These are phyloP conservation scores for Fusarium veterinarium DNA, from an alignment of 2,329 filamentous ascomycete species.

Conservation along the genomic window DNA sequence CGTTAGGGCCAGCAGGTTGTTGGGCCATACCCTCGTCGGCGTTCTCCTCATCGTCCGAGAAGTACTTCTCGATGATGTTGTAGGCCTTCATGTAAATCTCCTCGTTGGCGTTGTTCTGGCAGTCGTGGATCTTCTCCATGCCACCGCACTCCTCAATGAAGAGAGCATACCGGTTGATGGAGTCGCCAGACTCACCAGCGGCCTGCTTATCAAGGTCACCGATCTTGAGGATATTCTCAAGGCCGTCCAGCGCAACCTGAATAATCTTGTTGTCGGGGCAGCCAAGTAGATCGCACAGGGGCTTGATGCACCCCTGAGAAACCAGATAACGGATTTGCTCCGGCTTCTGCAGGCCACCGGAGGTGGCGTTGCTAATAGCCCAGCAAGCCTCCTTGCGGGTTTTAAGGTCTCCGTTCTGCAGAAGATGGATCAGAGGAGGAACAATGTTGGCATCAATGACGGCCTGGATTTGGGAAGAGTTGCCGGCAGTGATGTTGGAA, in stretches of 20 bases:
- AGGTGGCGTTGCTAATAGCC: constrained; percentile 99
- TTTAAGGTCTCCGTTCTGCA: constrained; percentile 98
- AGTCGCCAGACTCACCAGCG: constrained; percentile 76
- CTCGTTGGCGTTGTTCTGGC: constrained; percentile 99
- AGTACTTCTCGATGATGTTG: constrained; percentile 99
- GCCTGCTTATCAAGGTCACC: constrained; percentile 98
- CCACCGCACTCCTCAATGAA: constrained; percentile 99
- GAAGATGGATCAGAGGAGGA: constrained; percentile 92
- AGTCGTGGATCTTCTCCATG: constrained; percentile 99
- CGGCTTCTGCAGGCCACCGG: constrained; percentile 96
- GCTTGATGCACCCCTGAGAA: constrained; percentile 93
- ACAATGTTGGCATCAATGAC: constrained; percentile 98
- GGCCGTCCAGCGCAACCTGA: constrained; percentile 94
- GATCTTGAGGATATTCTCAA: constrained; percentile 99
- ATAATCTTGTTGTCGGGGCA: constrained; percentile 99
- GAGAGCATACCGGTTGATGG: constrained; percentile 95
- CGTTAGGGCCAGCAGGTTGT: constrained; percentile 74
- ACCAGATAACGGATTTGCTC: constrained; percentile 98
- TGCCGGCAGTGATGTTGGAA: constrained; percentile 97
- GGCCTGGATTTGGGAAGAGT: constrained; percentile 96
- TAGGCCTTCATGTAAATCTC: constrained; percentile 99
- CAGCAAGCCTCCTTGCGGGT: constrained; percentile 99
- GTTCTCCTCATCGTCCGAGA: constrained; percentile 97
- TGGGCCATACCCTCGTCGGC: constrained; percentile 80
- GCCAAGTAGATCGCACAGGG: constrained; percentile 90